Percentiles rank a stretch among this genome's conserved stretches.
Conservation (phyloP, 805 yeast genomes). For the Torulaspora gathmanii region DNA sequence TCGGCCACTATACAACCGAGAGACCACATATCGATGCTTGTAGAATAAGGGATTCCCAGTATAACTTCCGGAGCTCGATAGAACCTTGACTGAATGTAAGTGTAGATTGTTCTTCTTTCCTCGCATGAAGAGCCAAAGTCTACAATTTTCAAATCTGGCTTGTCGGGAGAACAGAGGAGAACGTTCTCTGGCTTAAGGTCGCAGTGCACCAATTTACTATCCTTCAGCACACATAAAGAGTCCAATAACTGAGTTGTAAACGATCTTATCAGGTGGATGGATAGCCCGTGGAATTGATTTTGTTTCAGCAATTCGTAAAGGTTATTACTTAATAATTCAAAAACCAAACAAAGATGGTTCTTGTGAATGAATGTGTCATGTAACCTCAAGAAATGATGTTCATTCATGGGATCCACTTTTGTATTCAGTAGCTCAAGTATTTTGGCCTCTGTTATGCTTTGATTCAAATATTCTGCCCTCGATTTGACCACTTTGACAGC, state of each 20-base stretch:
- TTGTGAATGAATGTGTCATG: conserved; percentile 88
- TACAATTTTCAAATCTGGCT: conserved; percentile 83
- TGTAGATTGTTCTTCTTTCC: conserved; percentile 80
- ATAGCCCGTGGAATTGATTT: conserved; percentile 87
- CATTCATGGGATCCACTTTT: conserved; percentile 62
- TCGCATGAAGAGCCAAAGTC: conserved; percentile 97
- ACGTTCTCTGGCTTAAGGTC: conserved; percentile 97
- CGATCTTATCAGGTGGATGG: conserved; percentile 69
- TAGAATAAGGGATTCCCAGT: conserved; percentile 84
- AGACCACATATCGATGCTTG: conserved; percentile 97
- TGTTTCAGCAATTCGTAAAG: conserved; percentile 87
- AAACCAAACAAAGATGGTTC: conserved; percentile 87
- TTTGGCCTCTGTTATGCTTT: conserved; percentile 84
- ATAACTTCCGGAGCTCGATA: conserved; percentile 94
- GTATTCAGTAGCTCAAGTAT: conserved; percentile 76
- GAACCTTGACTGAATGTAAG: conserved; percentile 88
- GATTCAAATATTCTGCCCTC: conserved; percentile 84
- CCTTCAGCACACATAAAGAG: conserved; percentile 73
- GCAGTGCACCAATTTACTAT: conserved; percentile 84
- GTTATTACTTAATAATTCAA: conserved; percentile 83
- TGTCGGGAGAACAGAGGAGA: conserved; percentile 60
- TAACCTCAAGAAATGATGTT: conserved; percentile 70
- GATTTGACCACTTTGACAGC: conserved; percentile 95
- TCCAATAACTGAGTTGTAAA: conserved; percentile 79
- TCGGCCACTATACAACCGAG: conserved; percentile 91